phyloP scores from a whole-genome alignment of 2,329 filamentous ascomycete genomes.

The Aspergillus jensenii region DNA sequence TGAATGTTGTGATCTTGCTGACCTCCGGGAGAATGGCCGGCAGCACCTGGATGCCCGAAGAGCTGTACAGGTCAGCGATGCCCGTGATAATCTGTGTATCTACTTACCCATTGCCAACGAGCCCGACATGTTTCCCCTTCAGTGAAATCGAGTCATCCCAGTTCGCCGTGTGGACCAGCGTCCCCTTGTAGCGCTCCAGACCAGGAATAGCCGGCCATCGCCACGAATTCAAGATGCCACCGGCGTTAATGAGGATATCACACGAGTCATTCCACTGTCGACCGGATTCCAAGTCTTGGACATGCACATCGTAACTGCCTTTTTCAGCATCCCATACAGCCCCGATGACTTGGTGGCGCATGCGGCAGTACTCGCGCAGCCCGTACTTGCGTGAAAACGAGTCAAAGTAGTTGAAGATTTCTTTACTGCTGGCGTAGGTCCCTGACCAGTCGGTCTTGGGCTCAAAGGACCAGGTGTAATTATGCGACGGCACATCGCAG shows the following conservation, averaged over 20 bases:
- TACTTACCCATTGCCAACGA: conserved; percentile 29
- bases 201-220: conserved; percentile 33
- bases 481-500: conserved; percentile 12
- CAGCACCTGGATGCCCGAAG: conserved; percentile 37
- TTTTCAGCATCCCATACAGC: background rate
- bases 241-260: conserved; percentile 9
- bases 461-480: conserved; percentile 8
- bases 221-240: conserved; percentile 10
- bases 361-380: background rate
- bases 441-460: conserved; percentile 8
- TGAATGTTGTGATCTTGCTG: conserved; percentile 24
- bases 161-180: conserved; percentile 26
- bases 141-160: conserved; percentile 27
- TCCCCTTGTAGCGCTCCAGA: conserved; percentile 25
- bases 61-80: background rate
- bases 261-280: background rate
- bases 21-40: conserved; percentile 14
- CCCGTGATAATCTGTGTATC: background rate
- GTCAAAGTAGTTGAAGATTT: conserved; percentile 8
- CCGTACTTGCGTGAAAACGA: background rate
- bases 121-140: conserved; percentile 25
- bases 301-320: background rate
- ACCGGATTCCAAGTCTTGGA: background rate
- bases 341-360: conserved; percentile 1
- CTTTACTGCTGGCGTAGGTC: background rate